These are phyloP conservation scores for Cercophora sp. DNA, from an alignment of 495 filamentous ascomycete genomes.

Conservation along the genomic window DNA sequence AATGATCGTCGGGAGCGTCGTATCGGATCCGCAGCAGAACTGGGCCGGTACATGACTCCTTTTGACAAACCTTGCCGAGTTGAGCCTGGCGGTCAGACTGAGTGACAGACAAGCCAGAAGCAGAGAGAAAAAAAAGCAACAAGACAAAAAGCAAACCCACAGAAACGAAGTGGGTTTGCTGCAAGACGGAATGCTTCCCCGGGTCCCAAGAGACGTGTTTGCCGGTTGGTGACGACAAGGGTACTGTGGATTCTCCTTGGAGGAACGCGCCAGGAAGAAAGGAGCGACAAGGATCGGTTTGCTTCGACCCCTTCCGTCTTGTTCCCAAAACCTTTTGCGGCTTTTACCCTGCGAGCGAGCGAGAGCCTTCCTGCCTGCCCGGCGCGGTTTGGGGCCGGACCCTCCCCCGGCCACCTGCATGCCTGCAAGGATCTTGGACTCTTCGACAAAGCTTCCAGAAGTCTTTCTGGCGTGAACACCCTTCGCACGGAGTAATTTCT, in stretches of 20 bases:
- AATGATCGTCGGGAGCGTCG: neutral
- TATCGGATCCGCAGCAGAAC: neutral
- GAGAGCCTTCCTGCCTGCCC: constrained; percentile 4
- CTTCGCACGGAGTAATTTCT: constrained; percentile 10
- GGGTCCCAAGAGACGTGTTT: constrained; percentile 16
- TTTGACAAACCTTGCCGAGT: no score
- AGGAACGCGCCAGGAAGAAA: neutral
- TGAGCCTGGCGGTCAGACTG: no score
- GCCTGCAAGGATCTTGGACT: constrained; percentile 3
- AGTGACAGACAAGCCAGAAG: no score
- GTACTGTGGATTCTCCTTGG: neutral
- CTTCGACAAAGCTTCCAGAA: constrained; percentile 19
- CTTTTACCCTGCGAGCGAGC: no score
- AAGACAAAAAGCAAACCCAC: neutral
- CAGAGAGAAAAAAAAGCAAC: no score
- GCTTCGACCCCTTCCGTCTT: neutral
- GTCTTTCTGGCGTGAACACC: constrained; percentile 7
- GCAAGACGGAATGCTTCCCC: constrained; percentile 26
- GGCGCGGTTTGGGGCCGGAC: neutral
- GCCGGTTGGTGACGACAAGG: constrained; percentile 7
- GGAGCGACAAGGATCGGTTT: neutral
- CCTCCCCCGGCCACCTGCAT: constrained; percentile 1
- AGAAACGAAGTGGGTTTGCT: constrained; percentile 11
- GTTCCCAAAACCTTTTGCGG: neutral
- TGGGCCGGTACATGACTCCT: neutral